These are phyloP conservation scores for Epichloe hybrida DNA, from an alignment of 2,329 filamentous ascomycete species.

Conservation along the genomic window DNA sequence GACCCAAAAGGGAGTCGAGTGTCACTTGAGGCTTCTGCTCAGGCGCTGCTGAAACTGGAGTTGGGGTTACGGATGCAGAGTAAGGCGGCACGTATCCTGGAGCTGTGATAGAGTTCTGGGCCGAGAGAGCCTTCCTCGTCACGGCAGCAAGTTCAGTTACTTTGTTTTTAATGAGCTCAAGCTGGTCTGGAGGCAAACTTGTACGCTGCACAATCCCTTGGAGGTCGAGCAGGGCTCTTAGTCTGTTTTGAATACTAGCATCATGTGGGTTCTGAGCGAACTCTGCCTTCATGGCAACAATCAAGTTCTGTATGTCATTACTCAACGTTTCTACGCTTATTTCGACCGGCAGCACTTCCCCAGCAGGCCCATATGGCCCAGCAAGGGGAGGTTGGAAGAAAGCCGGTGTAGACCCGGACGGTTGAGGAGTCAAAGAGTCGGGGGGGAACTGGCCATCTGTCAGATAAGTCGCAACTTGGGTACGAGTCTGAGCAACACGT, in stretches of 20 bases:
- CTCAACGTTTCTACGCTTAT: conserved; percentile 63
- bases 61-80: conserved; percentile 21
- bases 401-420: conserved; percentile 19
- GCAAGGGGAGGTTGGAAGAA: conserved; percentile 29
- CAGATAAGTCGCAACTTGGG: not conserved
- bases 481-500: not conserved
- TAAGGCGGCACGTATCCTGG: conserved; percentile 22
- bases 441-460: conserved; percentile 17
- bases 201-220: conserved; percentile 61
- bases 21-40: conserved; percentile 27
- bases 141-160: conserved; percentile 59
- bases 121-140: conserved; percentile 40
- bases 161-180: conserved; percentile 74
- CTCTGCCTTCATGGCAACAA: conserved; percentile 57
- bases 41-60: conserved; percentile 19
- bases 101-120: conserved; percentile 27
- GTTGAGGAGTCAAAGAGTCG: conserved; percentile 26
- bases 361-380: conserved; percentile 22
- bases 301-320: conserved; percentile 68
- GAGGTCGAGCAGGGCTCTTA: conserved; percentile 76
- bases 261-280: conserved; percentile 68
- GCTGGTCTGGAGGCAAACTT: conserved; percentile 65
- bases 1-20: conserved; percentile 45
- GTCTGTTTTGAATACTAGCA: conserved; percentile 58
- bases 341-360: conserved; percentile 25